Base-by-base conservation (phyloP, 345 rosid genomes). In the Laguncularia racemosa region DNA sequence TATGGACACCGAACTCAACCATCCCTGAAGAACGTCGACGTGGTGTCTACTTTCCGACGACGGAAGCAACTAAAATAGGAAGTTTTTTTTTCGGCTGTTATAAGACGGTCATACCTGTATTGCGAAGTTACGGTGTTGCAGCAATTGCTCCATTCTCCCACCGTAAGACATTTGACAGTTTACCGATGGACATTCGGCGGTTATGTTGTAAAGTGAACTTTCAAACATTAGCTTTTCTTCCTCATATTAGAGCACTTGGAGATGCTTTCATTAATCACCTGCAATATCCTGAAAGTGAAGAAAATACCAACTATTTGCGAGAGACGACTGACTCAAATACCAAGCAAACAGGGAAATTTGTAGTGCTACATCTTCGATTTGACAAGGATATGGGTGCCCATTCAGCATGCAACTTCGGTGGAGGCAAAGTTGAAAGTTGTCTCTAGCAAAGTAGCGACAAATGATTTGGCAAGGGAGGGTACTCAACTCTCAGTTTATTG, bases 181-280 rank as follows among this genome's bases (percentile, higher is more conserved):
- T 93, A 67, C 92, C 92, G 0, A 70, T 62, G 69, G 82, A 77
- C 60, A 81, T 89, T 46, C 96, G 87, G 56, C 72, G 78, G 44
- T 56, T 93, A n/a, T 86, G 99, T 14, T 93, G 97, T 71, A 95
- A 88, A 85, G 99, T 86, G 47, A 90, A 87, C 63, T 95, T 95
- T 67, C 78, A 90, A 76, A 97, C 92, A 3, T 64, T 95, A 62
- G 71, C 60, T 56, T 95, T 95, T 66, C 92, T 90, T 26, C 89
- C 95, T n/a, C 90, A 81, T 75, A 73, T 95, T 66, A 82, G 71
- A 70, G 72, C 70, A 26, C 84, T 95, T 6, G 97, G 97, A 3
- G 92, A 95, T 51, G 74, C 84, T 59, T 84, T 95, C 49, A 78
- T 95, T 58, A 73, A 64, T 59, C 92, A 92, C 44, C 85, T 95